Conservation (phyloP, 495 filamentous ascomycete species). For the Xylaria intraflava region DNA sequence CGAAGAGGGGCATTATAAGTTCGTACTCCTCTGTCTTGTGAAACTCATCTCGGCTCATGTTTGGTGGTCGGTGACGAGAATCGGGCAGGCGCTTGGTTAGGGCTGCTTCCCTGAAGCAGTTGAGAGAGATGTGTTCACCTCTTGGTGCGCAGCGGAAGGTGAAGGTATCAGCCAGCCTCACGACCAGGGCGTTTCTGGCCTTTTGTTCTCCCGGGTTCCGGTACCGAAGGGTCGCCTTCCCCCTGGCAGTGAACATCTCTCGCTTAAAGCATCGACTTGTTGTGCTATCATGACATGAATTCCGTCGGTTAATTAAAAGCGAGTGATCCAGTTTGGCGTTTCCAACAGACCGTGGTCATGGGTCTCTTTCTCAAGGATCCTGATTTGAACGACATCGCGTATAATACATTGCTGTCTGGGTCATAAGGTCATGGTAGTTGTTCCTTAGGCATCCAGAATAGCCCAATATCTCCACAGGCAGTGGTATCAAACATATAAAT, state of each 20-base stretch:
- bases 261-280: not conserved
- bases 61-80: not conserved
- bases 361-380: no score
- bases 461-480: no score
- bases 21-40: conserved; percentile 3
- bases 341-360: no score
- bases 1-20: not conserved
- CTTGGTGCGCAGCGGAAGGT: conserved; percentile 7
- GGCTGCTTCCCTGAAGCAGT: conserved; percentile 1
- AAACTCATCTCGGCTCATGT: not conserved
- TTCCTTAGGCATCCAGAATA: no score
- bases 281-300: not conserved
- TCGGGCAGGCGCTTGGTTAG: not conserved
- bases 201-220: not conserved
- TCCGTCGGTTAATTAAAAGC: not conserved
- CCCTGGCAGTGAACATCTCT: not conserved
- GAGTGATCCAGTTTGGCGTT: not conserved
- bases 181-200: not conserved
- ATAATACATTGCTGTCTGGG: no score
- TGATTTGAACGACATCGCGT: no score
- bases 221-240: not conserved
- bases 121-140: not conserved
- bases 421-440: no score
- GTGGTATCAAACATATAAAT: no score
- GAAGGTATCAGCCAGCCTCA: conserved; percentile 8